Evolutionary conservation across 306 rosid species (phyloP).

Genomic region (Adenanthera pavonina): DNA sequence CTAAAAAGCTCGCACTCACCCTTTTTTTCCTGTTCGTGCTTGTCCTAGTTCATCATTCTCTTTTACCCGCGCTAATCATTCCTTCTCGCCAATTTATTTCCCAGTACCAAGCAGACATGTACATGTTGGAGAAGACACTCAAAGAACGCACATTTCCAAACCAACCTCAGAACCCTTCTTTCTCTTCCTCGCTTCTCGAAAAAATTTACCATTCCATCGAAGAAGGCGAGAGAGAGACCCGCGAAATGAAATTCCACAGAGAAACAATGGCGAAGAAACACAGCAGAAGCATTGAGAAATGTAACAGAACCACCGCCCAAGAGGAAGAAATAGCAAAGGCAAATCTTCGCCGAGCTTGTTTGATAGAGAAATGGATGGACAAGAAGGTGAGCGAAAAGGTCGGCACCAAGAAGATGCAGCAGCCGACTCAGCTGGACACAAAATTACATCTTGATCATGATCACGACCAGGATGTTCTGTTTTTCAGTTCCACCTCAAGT

Average conservation of each 20-base stretch:
- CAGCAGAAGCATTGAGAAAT: constrained; percentile 40
- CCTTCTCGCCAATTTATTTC: not conserved
- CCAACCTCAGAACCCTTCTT: constrained; percentile 56
- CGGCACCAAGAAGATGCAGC: constrained; percentile 16
- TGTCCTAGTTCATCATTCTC: constrained; percentile 37
- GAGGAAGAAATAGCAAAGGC: constrained; percentile 35
- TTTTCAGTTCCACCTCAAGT: constrained; percentile 75
- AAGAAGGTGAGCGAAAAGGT: constrained; percentile 46
- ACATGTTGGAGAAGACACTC: constrained; percentile 39
- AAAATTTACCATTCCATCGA: constrained; percentile 89
- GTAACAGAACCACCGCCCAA: constrained; percentile 4
- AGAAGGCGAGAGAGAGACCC: constrained; percentile 48
- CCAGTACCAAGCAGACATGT: constrained; percentile 49
- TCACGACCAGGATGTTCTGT: constrained; percentile 56
- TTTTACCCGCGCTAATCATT: constrained; percentile 4
- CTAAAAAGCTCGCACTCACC: not conserved
- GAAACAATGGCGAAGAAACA: constrained; percentile 58
- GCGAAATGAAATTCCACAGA: constrained; percentile 53
- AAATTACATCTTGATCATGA: constrained; percentile 35
- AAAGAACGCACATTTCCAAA: constrained; percentile 43
- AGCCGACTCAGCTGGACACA: not conserved
- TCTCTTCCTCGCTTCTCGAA: constrained; percentile 84
- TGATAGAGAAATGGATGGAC: constrained; percentile 67
- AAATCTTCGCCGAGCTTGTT: constrained; percentile 48
- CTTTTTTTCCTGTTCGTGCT: constrained; percentile 26